phyloP scores from a whole-genome alignment of 1,284 basidiomycete genomes.

The Sanghuangporus weigelae region DNA sequence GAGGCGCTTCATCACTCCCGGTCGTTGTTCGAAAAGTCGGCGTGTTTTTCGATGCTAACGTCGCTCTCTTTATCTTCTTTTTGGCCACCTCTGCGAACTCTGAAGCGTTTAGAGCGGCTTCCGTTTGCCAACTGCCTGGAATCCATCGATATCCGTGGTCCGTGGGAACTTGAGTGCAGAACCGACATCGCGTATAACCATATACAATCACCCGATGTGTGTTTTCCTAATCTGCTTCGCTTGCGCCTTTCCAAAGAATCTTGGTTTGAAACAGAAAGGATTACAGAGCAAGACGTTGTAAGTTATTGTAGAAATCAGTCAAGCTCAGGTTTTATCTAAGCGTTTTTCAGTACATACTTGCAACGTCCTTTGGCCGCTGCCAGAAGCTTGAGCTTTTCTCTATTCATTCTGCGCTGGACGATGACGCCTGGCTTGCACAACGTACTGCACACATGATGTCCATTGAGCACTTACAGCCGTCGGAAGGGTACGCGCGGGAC shows the following conservation, averaged over 20 bases:
- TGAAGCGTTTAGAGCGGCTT: background rate
- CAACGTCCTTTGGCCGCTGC: background rate
- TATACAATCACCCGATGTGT: background rate
- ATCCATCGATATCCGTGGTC: background rate
- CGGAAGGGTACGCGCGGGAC: slow-evolving; percentile 11
- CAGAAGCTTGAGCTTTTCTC: slow-evolving; percentile 4
- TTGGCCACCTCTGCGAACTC: background rate
- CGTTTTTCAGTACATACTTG: background rate
- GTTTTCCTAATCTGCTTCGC: background rate
- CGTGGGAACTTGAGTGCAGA: background rate
- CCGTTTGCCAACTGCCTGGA: background rate
- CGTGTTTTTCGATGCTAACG: background rate
- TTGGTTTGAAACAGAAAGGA: background rate
- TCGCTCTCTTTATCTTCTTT: background rate
- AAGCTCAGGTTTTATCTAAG: background rate
- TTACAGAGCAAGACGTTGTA: background rate
- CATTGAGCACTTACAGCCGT: slow-evolving; percentile 7
- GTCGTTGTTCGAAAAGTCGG: background rate
- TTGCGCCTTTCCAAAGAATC: background rate
- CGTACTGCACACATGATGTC: background rate
- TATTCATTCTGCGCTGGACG: slow-evolving; percentile 4
- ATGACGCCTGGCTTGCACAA: background rate
- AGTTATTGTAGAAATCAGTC: background rate
- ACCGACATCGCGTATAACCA: background rate
- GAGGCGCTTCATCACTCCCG: background rate